phyloP scores from a whole-genome alignment of 2,329 filamentous ascomycete species.

The Fusarium aywerte region DNA sequence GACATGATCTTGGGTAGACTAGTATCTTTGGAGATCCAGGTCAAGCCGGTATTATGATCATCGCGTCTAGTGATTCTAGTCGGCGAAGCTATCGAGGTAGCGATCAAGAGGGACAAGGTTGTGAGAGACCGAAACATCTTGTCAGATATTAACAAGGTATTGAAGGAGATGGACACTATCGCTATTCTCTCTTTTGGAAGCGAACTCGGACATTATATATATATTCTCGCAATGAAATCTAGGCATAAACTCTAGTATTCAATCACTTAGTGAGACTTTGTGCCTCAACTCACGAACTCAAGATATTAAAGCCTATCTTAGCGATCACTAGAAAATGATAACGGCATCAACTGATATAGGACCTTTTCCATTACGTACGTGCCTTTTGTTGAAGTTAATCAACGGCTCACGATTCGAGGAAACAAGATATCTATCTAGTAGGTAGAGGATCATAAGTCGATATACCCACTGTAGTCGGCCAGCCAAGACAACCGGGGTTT shows the following conservation, averaged over 20 bases:
- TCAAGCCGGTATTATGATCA: background rate
- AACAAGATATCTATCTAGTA: background rate
- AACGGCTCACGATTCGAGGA: background rate
- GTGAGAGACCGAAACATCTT: background rate
- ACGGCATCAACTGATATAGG: background rate
- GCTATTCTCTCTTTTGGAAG: too few relatives aligned
- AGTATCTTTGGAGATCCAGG: background rate
- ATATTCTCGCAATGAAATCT: background rate
- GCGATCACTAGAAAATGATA: background rate
- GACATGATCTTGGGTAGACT: conserved; percentile 45
- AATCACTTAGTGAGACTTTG: background rate
- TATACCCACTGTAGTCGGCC: background rate
- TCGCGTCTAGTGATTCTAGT: background rate
- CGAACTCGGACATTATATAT: background rate
- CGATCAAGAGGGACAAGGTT: background rate
- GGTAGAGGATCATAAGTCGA: background rate
- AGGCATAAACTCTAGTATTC: background rate
- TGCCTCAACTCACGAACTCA: background rate
- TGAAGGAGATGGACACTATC: background rate
- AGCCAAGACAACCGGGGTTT: background rate
- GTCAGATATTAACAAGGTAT: background rate
- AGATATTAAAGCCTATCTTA: background rate
- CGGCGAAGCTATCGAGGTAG: background rate
- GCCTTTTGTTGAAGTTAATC: background rate
- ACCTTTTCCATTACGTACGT: background rate